A percentile compares a stretch with the other conserved stretches of the same genome.
Evolutionary conservation across 2,329 filamentous ascomycete genomes (phyloP).

Genomic region (Penicillium sp.): DNA sequence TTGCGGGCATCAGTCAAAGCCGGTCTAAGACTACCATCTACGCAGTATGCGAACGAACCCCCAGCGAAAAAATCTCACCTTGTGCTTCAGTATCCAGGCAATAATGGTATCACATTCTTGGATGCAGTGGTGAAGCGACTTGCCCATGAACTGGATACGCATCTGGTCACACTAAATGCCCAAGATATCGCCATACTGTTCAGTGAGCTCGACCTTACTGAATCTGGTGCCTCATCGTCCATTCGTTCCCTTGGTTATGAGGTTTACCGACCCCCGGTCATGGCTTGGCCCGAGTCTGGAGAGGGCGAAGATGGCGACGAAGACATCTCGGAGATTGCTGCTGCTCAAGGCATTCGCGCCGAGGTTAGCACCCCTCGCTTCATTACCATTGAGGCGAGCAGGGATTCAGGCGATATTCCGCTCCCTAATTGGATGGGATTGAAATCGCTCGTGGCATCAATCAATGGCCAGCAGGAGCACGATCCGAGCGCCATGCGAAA

Average conservation of each 20-base stretch:
- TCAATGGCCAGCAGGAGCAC: conserved; percentile 28
- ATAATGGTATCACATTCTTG: conserved; percentile 55
- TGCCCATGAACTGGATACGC: conserved; percentile 55
- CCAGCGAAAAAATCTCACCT: conserved; percentile 55
- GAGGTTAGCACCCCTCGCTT: conserved; percentile 27
- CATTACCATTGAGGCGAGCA: conserved; percentile 35
- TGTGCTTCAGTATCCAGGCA: conserved; percentile 58
- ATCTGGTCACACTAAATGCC: conserved; percentile 45
- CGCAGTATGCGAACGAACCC: conserved; percentile 46
- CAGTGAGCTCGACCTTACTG: conserved; percentile 41
- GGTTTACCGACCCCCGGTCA: conserved; percentile 45
- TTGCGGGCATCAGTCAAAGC: conserved; percentile 52
- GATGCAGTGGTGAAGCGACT: conserved; percentile 63
- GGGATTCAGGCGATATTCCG: conserved; percentile 32
- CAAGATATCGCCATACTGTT: conserved; percentile 48
- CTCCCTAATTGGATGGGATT: conserved; percentile 33
- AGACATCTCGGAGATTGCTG: conserved; percentile 25
- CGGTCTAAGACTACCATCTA: conserved; percentile 46
- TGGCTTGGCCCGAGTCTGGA: conserved; percentile 36
- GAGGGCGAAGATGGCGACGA: conserved; percentile 50
- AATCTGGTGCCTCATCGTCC: conserved; percentile 32
- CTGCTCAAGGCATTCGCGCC: conserved; percentile 21
- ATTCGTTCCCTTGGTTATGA: conserved; percentile 55
- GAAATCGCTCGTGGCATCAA: conserved; percentile 33
- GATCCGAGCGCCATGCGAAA: conserved; percentile 18